phyloP scores from a whole-genome alignment of 2,329 filamentous ascomycete genomes.

The Periconia sp. region DNA sequence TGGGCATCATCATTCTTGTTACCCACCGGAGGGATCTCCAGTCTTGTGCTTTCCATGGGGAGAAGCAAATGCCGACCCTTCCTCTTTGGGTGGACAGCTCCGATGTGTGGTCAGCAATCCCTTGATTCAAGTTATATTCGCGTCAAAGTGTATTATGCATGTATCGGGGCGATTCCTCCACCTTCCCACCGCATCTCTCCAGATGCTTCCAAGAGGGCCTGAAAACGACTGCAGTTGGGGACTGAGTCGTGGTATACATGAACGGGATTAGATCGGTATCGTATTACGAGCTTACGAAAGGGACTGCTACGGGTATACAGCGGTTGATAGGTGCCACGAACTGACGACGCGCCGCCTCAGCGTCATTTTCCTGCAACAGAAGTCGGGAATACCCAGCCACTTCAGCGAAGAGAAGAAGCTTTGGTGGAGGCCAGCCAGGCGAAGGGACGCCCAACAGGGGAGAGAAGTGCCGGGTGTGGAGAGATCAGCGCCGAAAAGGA shows the following conservation, averaged over 20 bases:
- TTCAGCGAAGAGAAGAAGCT: background rate
- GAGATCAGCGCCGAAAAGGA: background rate
- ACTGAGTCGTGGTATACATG: background rate
- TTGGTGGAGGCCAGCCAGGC: background rate
- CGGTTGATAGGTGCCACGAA: too few species aligned
- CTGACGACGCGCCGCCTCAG: too few species aligned
- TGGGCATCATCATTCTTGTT: too few species aligned
- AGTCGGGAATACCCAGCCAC: background rate
- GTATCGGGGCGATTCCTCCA: background rate
- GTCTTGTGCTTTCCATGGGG: too few species aligned
- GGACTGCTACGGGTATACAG: too few species aligned
- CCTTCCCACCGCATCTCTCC: background rate
- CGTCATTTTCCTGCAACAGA: background rate
- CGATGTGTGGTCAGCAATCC: too few species aligned
- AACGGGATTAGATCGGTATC: too few species aligned
- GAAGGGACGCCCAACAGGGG: background rate
- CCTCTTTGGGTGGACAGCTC: too few species aligned
- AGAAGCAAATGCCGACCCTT: too few species aligned
- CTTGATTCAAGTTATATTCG: too few species aligned
- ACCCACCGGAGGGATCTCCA: too few species aligned
- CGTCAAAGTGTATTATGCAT: background rate
- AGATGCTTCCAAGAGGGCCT: background rate
- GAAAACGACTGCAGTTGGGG: background rate
- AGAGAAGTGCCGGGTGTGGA: background rate
- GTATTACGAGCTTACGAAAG: too few species aligned